Conservation (phyloP, 192 early-diverging fungal species). For the Gonapodya prolifera region DNA sequence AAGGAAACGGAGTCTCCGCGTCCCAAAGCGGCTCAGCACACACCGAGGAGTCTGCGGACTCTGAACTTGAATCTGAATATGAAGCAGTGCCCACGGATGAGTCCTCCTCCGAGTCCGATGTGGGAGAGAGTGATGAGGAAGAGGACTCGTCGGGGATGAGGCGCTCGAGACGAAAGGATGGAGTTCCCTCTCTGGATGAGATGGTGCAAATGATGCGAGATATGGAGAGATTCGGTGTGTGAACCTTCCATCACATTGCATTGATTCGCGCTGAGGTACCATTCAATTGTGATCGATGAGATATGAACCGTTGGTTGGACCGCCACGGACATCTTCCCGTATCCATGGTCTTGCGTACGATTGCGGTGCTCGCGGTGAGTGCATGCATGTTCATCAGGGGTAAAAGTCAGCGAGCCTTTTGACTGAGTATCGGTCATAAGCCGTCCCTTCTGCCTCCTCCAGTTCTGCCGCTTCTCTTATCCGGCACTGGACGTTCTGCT, state of each 20-base stretch:
- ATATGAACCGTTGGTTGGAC: neutral
- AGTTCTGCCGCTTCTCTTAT: neutral
- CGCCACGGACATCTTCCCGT: neutral
- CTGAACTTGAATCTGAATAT: neutral
- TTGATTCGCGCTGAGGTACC: neutral
- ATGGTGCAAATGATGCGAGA: neutral
- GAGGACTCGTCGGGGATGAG: neutral
- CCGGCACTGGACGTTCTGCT: neutral
- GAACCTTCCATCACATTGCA: neutral
- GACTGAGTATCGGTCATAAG: neutral
- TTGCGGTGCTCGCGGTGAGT: neutral
- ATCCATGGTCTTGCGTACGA: neutral
- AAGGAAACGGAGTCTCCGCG: neutral
- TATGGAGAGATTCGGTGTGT: neutral
- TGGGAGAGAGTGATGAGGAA: neutral
- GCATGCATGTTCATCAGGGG: too few species aligned
- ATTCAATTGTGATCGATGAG: too few species aligned
- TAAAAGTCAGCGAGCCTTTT: neutral
- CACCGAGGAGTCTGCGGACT: neutral
- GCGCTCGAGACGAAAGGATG: neutral
- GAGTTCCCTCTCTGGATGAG: neutral
- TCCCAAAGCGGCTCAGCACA: neutral
- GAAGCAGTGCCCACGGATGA: neutral
- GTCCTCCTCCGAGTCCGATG: neutral
- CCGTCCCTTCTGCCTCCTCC: neutral